These are phyloP conservation scores for Diaporthe sp. DNA, from an alignment of 2,329 filamentous ascomycete species.

Conservation along the genomic window DNA sequence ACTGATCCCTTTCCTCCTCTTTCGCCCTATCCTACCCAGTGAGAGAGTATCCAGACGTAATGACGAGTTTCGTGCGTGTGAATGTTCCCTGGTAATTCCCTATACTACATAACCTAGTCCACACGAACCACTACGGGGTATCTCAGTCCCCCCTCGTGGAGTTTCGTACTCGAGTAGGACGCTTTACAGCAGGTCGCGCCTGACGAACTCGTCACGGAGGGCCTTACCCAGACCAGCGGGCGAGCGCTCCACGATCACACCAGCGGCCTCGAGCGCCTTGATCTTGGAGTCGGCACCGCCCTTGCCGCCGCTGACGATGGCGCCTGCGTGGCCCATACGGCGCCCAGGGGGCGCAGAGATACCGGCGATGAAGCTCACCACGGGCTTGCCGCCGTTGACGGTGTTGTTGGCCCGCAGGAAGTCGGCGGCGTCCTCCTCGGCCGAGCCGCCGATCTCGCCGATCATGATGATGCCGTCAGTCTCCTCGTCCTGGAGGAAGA, in stretches of 20 bases:
- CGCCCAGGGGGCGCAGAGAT: constrained; percentile 97
- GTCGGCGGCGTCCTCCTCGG: constrained; percentile 98
- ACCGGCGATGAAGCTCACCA: constrained; percentile 98
- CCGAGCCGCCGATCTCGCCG: constrained; percentile 96
- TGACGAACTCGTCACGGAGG: constrained; percentile 94
- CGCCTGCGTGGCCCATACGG: constrained; percentile 98
- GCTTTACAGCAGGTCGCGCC: constrained; percentile 89
- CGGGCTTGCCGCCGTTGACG: constrained; percentile 87
- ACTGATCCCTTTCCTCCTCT: constrained; percentile 22
- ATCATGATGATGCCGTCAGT: constrained; percentile 99
- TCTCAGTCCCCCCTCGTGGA: not conserved
- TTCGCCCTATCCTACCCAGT: not conserved
- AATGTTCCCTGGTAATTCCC: constrained; percentile 26
- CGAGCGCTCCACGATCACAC: constrained; percentile 96
- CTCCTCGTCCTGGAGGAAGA: constrained; percentile 95
- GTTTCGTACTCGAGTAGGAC: no score
- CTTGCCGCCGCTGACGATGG: constrained; percentile 97
- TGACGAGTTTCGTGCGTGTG: not conserved
- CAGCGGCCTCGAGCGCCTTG: constrained; percentile 89
- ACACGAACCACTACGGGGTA: not conserved
- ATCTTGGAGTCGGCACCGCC: constrained; percentile 99
- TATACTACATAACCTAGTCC: constrained; percentile 30
- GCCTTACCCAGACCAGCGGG: constrained; percentile 94
- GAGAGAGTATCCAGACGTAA: constrained; percentile 18
- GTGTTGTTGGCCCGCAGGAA: constrained; percentile 95